These are phyloP conservation scores for Paramecium bursaria DNA, from an alignment of 73 alveolate species.

Conservation along the genomic window DNA sequence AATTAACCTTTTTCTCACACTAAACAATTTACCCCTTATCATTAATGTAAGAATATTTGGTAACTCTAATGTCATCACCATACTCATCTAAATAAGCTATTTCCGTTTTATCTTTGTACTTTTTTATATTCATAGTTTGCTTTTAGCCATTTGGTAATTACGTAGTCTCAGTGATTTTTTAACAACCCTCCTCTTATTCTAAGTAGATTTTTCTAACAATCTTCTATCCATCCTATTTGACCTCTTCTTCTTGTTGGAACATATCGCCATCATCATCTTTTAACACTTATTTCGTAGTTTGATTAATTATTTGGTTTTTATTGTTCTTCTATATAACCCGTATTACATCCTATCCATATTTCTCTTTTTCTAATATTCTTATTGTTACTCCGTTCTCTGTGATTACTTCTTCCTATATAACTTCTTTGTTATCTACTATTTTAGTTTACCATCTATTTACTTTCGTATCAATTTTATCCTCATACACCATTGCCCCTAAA, in stretches of 20 bases:
- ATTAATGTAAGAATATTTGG: constrained; percentile 45
- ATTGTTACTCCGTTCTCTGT: constrained; percentile 9
- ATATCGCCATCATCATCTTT: constrained; percentile 45
- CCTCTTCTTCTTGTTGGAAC: constrained; percentile 43
- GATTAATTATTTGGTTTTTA: not conserved
- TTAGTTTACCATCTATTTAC: constrained; percentile 39
- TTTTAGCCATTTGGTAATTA: constrained; percentile 22
- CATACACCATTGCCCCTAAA: constrained; percentile 28
- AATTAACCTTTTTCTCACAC: constrained; percentile 22
- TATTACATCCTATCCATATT: constrained; percentile 47
- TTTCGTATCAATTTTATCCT: not conserved
- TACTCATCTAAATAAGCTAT: constrained; percentile 14
- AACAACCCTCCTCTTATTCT: not conserved
- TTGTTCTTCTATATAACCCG: not conserved
- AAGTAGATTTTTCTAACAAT: constrained; percentile 21
- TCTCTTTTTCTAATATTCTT: constrained; percentile 44
- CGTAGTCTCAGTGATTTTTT: constrained; percentile 20
- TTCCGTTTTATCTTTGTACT: constrained; percentile 38
- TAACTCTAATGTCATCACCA: constrained; percentile 47
- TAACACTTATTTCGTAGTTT: constrained; percentile 16
- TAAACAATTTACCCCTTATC: constrained; percentile 27
- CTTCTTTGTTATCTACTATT: constrained; percentile 4
- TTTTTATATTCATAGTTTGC: not conserved
- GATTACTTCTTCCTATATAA: not conserved
- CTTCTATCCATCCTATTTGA: constrained; percentile 25